phyloP scores from a whole-genome alignment of 768 basidiomycete species.

The Tremella yokohamensis region DNA sequence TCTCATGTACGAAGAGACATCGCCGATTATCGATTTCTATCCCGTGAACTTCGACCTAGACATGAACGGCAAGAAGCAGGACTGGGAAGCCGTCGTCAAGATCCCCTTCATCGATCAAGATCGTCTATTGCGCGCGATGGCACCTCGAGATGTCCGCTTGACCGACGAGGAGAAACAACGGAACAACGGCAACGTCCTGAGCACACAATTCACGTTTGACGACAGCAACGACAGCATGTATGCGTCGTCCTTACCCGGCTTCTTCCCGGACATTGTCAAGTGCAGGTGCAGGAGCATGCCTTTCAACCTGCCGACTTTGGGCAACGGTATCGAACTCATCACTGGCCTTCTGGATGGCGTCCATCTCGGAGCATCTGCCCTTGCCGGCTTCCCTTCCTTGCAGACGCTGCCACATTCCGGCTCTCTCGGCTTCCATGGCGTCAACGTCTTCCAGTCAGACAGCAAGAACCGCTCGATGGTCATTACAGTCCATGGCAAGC shows the following conservation, averaged over 20 bases:
- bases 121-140: constrained; percentile 77
- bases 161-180: constrained; percentile 69
- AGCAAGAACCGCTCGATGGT: constrained; percentile 92
- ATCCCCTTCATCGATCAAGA: constrained; percentile 92
- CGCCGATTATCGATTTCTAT: constrained; percentile 91
- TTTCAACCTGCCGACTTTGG: constrained; percentile 81
- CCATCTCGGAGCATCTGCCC: constrained; percentile 72
- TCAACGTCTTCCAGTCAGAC: constrained; percentile 88
- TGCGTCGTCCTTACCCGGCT: constrained; percentile 87
- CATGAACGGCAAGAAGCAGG: constrained; percentile 95
- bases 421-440: constrained; percentile 74
- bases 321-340: constrained; percentile 72
- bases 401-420: constrained; percentile 79
- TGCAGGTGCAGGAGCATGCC: constrained; percentile 75
- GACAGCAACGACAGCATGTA: constrained; percentile 64
- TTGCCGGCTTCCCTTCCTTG: constrained; percentile 95
- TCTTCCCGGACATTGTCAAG: constrained; percentile 82
- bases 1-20: constrained; percentile 77
- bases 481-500: constrained; percentile 71
- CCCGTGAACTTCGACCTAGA: constrained; percentile 86
- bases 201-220: constrained; percentile 72
- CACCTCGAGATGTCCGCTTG: constrained; percentile 75
- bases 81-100: constrained; percentile 98
- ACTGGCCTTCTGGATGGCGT: constrained; percentile 86
- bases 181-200: constrained; percentile 69